These are phyloP conservation scores for Paxillus involutus DNA, from an alignment of 768 basidiomycete genomes.

Conservation along the genomic window DNA sequence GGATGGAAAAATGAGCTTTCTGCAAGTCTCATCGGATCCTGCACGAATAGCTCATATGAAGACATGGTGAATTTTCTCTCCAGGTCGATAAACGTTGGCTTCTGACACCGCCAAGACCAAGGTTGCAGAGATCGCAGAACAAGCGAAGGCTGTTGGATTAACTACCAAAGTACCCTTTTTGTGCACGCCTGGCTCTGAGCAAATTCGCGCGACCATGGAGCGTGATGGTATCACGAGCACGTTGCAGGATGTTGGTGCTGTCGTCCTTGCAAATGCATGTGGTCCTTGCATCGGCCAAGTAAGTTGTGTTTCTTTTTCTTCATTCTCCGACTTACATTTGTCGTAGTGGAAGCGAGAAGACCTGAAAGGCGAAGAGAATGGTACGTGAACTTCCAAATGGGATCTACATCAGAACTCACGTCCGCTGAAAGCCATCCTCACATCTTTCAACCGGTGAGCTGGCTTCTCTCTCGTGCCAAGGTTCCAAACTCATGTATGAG, in stretches of 20 bases:
- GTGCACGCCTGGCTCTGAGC: constrained; percentile 90
- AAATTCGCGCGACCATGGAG: constrained; percentile 97
- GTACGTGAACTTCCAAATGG: constrained; percentile 39
- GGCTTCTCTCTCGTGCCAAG: not conserved
- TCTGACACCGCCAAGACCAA: constrained; percentile 57
- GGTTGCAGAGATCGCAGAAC: constrained; percentile 86
- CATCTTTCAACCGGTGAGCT: constrained; percentile 90
- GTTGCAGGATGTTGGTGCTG: constrained; percentile 87
- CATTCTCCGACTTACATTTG: constrained; percentile 7
- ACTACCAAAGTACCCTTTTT: constrained; percentile 83
- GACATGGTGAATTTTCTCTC: constrained; percentile 63
- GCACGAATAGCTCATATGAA: constrained; percentile 98
- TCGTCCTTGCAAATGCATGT: constrained; percentile 96
- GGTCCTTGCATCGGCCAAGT: constrained; percentile 98
- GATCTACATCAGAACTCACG: constrained; percentile 5
- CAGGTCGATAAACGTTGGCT: not conserved
- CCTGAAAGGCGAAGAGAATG: constrained; percentile 87
- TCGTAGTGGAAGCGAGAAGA: constrained; percentile 90
- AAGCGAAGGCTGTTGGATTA: constrained; percentile 84
- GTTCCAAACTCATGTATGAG: constrained; percentile 1
- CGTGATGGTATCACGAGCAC: constrained; percentile 83
- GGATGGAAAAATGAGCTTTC: constrained; percentile 94
- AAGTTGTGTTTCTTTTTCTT: constrained; percentile 13
- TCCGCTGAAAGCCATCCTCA: constrained; percentile 72
- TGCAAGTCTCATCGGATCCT: constrained; percentile 94